Conservation (phyloP, 768 basidiomycete species). For the Coprinopsis marcescibilis region DNA sequence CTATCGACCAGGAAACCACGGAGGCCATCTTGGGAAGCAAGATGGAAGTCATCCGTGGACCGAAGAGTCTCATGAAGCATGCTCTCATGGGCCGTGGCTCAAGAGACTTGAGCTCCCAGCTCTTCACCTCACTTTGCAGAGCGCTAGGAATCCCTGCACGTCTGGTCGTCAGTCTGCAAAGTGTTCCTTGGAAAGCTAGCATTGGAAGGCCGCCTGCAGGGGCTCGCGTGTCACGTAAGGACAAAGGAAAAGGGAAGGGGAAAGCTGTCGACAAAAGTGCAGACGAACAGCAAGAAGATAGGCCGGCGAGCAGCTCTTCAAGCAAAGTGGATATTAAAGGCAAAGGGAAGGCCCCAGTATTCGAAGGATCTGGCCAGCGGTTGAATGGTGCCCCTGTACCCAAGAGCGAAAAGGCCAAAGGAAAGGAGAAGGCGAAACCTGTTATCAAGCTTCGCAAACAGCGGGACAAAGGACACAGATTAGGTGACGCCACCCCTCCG, state of each 20-base stretch:
- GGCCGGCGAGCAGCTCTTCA: slow-evolving; percentile 16
- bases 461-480: slow-evolving; percentile 44
- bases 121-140: slow-evolving; percentile 87
- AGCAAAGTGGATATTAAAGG: slow-evolving; percentile 28
- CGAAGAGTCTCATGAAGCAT: slow-evolving; percentile 92
- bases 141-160: slow-evolving; percentile 82
- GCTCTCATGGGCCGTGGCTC: slow-evolving; percentile 74
- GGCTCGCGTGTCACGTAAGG: slow-evolving; percentile 30
- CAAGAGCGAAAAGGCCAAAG: slow-evolving; percentile 47
- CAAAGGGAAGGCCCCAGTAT: slow-evolving; percentile 22
- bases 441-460: slow-evolving; percentile 54
- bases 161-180: slow-evolving; percentile 85
- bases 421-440: slow-evolving; percentile 50
- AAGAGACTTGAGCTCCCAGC: slow-evolving; percentile 80
- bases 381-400: slow-evolving; percentile 30
- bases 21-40: slow-evolving; percentile 46
- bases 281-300: slow-evolving; percentile 21
- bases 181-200: slow-evolving; percentile 81
- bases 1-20: slow-evolving; percentile 36
- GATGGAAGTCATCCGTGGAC: slow-evolving; percentile 64
- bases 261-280: slow-evolving; percentile 26
- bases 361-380: slow-evolving; percentile 35
- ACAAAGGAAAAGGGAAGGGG: slow-evolving; percentile 30
- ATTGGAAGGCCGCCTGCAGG: slow-evolving; percentile 47
- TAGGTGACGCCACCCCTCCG: slow-evolving; percentile 28